A percentile compares a stretch with the other conserved stretches of the same genome.
Evolutionary conservation across 2,329 filamentous ascomycete genomes (phyloP).

Genomic region (Fusarium nodosum): DNA sequence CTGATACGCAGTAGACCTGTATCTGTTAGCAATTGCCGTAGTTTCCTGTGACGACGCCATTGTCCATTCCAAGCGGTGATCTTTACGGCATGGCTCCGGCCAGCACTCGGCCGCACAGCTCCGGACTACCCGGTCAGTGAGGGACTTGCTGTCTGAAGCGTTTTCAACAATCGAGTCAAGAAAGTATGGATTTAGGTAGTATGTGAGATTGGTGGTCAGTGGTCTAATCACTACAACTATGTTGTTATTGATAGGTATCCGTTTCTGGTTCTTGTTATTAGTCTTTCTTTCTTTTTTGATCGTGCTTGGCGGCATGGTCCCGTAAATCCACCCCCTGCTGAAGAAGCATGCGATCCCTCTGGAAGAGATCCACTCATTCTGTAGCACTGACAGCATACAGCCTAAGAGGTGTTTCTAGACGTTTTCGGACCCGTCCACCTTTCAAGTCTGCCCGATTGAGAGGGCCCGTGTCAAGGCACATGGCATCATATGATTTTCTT

Average conservation of each 20-base stretch:
- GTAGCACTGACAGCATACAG: constrained; percentile 10
- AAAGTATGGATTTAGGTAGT: constrained; percentile 1
- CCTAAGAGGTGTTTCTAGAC: constrained; percentile 34
- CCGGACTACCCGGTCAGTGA: constrained; percentile 36
- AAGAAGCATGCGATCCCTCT: constrained; percentile 36
- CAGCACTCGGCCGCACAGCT: constrained; percentile 38
- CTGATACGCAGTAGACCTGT: constrained; percentile 20
- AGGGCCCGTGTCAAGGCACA: constrained; percentile 40
- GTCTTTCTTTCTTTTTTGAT: constrained; percentile 17
- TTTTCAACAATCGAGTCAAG: constrained; percentile 4
- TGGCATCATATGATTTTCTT: constrained; percentile 49
- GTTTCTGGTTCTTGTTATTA: neutral
- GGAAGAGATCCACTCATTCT: constrained; percentile 19
- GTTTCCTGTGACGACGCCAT: constrained; percentile 33
- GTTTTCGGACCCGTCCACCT: constrained; percentile 30
- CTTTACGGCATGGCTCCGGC: constrained; percentile 33
- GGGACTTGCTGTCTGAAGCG: neutral
- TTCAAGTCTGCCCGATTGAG: constrained; percentile 44
- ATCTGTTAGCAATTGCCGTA: constrained; percentile 33
- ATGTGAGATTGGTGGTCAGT: constrained; percentile 28
- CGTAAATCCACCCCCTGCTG: constrained; percentile 18
- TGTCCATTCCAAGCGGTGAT: constrained; percentile 17
- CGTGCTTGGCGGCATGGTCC: constrained; percentile 10
- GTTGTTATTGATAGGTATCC: neutral
- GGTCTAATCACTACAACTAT: neutral